A percentile compares a stretch with the other conserved stretches of the same genome.
These are phyloP conservation scores for Leishmania tarentolae DNA, from an alignment of 208 protist species.

Conservation along the genomic window DNA sequence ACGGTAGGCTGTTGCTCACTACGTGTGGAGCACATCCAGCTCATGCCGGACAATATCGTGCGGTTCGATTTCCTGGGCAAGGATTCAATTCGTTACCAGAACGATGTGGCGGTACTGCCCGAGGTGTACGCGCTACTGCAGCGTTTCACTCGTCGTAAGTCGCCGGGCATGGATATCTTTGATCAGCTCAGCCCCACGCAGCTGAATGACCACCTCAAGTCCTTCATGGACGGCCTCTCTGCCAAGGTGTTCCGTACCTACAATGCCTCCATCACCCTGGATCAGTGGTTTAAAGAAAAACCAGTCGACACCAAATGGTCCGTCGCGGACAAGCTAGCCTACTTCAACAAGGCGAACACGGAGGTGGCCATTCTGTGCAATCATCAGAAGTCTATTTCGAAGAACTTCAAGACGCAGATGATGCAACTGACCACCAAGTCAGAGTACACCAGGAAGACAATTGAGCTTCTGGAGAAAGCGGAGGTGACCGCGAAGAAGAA, in stretches of 20 bases:
- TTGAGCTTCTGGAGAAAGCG: constrained; percentile 83
- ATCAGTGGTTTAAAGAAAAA: constrained; percentile 95
- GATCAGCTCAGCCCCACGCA: constrained; percentile 87
- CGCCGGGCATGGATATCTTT: constrained; percentile 93
- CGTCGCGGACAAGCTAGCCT: constrained; percentile 90
- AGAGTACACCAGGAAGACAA: constrained; percentile 69
- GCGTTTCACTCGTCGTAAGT: constrained; percentile 88
- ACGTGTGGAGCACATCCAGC: constrained; percentile 96
- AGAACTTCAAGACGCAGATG: constrained; percentile 84
- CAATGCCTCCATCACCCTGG: constrained; percentile 98
- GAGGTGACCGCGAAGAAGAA: constrained; percentile 60
- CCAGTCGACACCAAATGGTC: constrained; percentile 72
- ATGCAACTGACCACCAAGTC: constrained; percentile 83
- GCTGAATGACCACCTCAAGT: constrained; percentile 98
- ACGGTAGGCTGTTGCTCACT: constrained; percentile 99
- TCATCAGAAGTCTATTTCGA: constrained; percentile 97
- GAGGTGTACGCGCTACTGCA: constrained; percentile 93
- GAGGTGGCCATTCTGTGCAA: constrained; percentile 99
- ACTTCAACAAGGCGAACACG: constrained; percentile 98
- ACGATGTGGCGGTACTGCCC: constrained; percentile 90
- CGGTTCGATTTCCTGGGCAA: constrained; percentile 99
- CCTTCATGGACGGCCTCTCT: constrained; percentile 95
- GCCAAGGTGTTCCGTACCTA: constrained; percentile 99
- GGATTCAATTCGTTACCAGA: constrained; percentile 97
- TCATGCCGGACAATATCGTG: constrained; percentile 69